A percentile compares a stretch with the other conserved stretches of the same genome.
These are phyloP conservation scores for Apiospora phragmitis DNA, from an alignment of 2,329 filamentous ascomycete genomes.

Conservation along the genomic window DNA sequence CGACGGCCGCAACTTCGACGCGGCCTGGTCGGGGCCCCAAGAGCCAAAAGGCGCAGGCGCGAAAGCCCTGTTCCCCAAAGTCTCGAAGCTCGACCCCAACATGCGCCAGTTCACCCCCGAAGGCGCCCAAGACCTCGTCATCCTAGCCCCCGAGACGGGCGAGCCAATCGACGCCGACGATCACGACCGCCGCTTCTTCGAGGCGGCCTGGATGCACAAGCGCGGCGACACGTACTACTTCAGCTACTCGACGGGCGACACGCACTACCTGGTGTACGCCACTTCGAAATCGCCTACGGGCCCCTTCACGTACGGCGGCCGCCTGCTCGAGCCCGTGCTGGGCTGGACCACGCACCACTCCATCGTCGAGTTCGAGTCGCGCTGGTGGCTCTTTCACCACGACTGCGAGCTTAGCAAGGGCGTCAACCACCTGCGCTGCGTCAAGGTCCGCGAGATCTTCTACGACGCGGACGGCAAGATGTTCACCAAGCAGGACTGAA, in stretches of 20 bases:
- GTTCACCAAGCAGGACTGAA: conserved; percentile 38
- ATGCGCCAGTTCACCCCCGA: conserved; percentile 61
- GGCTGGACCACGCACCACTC: conserved; percentile 84
- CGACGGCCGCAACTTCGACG: conserved; percentile 48
- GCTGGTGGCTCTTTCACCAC: conserved; percentile 77
- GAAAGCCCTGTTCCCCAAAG: conserved; percentile 64
- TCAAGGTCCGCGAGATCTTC: conserved; percentile 74
- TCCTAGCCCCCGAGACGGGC: conserved; percentile 63
- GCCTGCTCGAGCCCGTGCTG: conserved; percentile 73
- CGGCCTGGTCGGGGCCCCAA: conserved; percentile 52
- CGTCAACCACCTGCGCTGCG: conserved; percentile 69
- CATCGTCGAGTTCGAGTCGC: conserved; percentile 70
- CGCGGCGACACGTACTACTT: conserved; percentile 71
- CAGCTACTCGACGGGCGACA: conserved; percentile 76
- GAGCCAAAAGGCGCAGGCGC: conserved; percentile 60
- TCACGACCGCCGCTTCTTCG: conserved; percentile 76
- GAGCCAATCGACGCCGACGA: conserved; percentile 63
- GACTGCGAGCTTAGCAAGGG: conserved; percentile 69
- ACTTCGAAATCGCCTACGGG: conserved; percentile 64
- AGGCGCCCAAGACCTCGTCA: conserved; percentile 59
- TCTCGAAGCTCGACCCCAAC: conserved; percentile 62
- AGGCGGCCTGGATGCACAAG: conserved; percentile 80
- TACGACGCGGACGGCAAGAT: conserved; percentile 69
- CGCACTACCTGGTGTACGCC: conserved; percentile 73
- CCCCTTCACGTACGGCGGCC: conserved; percentile 71